Base-by-base conservation (phyloP, 2,329 filamentous ascomycete genomes). In the Emergomyces pasteurianus region DNA sequence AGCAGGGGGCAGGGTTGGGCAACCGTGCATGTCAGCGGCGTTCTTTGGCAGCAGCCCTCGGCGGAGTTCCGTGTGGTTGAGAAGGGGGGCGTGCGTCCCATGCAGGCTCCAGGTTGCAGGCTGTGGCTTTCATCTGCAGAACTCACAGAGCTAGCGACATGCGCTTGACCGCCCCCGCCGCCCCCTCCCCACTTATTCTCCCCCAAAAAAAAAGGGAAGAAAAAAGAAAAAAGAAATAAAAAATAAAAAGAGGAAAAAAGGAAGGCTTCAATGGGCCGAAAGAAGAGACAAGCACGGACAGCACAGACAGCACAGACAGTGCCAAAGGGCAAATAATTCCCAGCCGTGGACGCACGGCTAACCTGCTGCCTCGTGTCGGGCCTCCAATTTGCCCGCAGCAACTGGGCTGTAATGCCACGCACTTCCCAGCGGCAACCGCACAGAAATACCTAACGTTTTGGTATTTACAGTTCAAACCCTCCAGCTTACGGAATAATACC, bases 1-100 rank as follows among this genome's bases (percentile, higher is more conserved):
- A n/a, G 18, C 42, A n/a, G 34, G 36, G 23, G 26, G 34, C 36
- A 40, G 26, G 34, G 38, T 21, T 28, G 21, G 53, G 53, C 53
- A 42, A 46, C 53, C 53, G 14, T 42, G 34, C 53, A 56, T 56
- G 21, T 28, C 12, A n/a, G 21, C 14, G n/a, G 53, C n/a, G 21
- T 16, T 21, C 31, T n/a, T 42, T 26, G 23, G 36, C 53, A 56
- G 53, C 36, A 26, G 5, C 12, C 36, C 26, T 56, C 53, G 53
- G 53, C 21, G 53, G 38, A 56, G 53, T 56, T 56, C 53, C 53
- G 53, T 56, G 36, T 56, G 53, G 53, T 28, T 26, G 36, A 53
- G 18, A 7, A 21, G 26, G 26, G 14, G 31, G 16, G 50, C 28
- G 31, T 53, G 50, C 31, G 31, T 36, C 50, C 31, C 34, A 10